phyloP scores from a whole-genome alignment of 2,329 filamentous ascomycete species.

The Aspergillus sp. region DNA sequence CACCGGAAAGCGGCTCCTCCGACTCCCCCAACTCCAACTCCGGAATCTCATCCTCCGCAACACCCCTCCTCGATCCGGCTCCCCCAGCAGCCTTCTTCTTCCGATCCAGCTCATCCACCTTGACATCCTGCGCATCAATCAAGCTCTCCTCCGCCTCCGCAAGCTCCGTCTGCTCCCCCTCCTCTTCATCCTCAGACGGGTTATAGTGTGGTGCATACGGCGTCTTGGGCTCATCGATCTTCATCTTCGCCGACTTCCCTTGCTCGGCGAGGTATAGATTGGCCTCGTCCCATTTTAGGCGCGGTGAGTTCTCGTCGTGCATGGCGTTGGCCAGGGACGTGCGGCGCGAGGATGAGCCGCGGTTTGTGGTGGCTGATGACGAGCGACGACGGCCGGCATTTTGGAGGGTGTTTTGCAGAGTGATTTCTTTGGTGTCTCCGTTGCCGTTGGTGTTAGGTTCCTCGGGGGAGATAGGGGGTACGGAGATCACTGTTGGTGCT shows the following conservation, averaged over 20 bases:
- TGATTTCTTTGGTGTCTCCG: conserved; percentile 69
- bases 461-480: conserved; percentile 37
- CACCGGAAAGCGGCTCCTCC: conserved; percentile 57
- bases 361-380: conserved; percentile 58
- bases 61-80: conserved; percentile 15
- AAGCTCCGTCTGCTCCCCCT: conserved; percentile 31
- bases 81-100: conserved; percentile 38
- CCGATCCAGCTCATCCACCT: conserved; percentile 58
- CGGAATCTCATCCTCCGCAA: conserved; percentile 71
- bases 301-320: conserved; percentile 56
- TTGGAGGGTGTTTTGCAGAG: conserved; percentile 84
- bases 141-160: conserved; percentile 28
- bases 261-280: conserved; percentile 97
- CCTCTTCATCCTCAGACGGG: conserved; percentile 75
- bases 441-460: conserved; percentile 31
- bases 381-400: conserved; percentile 86
- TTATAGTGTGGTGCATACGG: conserved; percentile 92
- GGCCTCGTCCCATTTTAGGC: conserved; percentile 96
- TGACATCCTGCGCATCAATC: conserved; percentile 62
- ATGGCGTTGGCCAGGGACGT: conserved; percentile 51
- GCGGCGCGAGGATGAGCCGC: conserved; percentile 58
- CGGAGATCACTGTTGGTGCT: conserved; percentile 26
- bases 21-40: conserved; percentile 87
- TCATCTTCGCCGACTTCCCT: conserved; percentile 92
- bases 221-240: conserved; percentile 97